phyloP scores from a whole-genome alignment of 176 grass and related monocot species.

The Sorghum bicolor region Sorghum_bicolor_NCBIv3 NC_012872.2:72717501-72718000 shows the following conservation, averaged over 20 bases:
- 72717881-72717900: neutral
- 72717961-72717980: neutral
- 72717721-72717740: constrained; percentile 52
- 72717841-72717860: constrained; percentile 5
- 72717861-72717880: constrained; percentile 11
- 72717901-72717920: constrained; percentile 21
- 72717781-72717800: constrained; percentile 49
- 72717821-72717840: constrained; percentile 6
- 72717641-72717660: constrained; percentile 25
- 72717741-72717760: constrained; percentile 46
- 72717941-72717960: constrained; percentile 11
- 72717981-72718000: neutral
- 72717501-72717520: constrained; percentile 10
- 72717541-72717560: constrained; percentile 4
- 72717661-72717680: constrained; percentile 21
- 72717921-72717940: constrained; percentile 6
- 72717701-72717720: constrained; percentile 52
- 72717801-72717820: constrained; percentile 4
- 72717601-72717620: constrained; percentile 47
- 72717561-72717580: constrained; percentile 71
- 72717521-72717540: constrained; percentile 32
- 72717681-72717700: constrained; percentile 9
- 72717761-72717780: constrained; percentile 56
- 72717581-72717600: constrained; percentile 57
- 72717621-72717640: constrained; percentile 48